Evolutionary conservation across 1,284 basidiomycete species (phyloP), one percentile per base, ranked within the genome.

Genomic region (Exsudoporus floridanus): DNA sequence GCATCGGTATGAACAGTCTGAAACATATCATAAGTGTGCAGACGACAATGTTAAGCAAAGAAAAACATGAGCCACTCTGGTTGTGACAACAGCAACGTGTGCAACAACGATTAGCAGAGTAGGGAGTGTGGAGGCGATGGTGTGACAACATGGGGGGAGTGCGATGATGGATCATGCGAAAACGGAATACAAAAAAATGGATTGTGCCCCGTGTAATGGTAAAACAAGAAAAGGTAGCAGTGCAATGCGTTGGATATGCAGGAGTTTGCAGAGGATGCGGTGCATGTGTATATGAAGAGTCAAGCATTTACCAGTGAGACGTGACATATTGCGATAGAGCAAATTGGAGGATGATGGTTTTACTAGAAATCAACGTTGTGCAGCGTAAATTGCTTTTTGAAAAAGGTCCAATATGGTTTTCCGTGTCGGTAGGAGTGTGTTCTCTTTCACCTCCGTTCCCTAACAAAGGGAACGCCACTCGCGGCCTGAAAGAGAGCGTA

Each of bases 401-500:
- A 46, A 48, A 51, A 56, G 12, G 47, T 43, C 27, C 49, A n/a
- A 40, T 9, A 28, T n/a, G 6, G 41, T 39, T 36, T 49, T 55
- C 33, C 40, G 19, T 38, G 42, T 52, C 19, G 3, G 52, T 25
- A 50, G 14, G 16, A 16, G 14, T 14, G 27, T 46, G 43, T 14
- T 21, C 35, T 14, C 21, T 25, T 30, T 71, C 37, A 73, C 53
- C 70, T 66, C 46, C 62, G 62, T 7, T 69, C 70, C 49, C 71
- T 64, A 5, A 58, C 58, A 45, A 61, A 78, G 8, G 77, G 71
- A 18, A 79, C 63, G 27, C 76, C 76, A 38, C 65, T 73, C 27
- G 65, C 76, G 31, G 72, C 72, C 52, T 78, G 73, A 62, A 80
- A 81, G 43, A 83, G 65, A 7, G 71, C 72, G 40, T 59, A 69